A percentile compares a stretch with the other conserved stretches of the same genome.
phyloP scores from a whole-genome alignment of 2,329 filamentous ascomycete species.

The Trichoderma asperellum region DNA sequence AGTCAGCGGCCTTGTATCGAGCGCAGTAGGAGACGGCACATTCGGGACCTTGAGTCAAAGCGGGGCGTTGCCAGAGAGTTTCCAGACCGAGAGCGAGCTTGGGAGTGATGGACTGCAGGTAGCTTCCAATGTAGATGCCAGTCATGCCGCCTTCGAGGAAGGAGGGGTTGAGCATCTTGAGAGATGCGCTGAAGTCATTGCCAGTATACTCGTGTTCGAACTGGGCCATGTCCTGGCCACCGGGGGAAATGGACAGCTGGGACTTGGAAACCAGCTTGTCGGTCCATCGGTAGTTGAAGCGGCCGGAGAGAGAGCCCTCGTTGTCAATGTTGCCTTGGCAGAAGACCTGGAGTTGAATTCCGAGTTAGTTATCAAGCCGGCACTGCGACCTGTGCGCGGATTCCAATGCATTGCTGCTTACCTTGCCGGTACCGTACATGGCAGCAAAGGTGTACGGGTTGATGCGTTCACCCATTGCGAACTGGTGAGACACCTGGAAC shows the following conservation, averaged over 20 bases:
- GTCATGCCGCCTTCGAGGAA: slow-evolving; percentile 88
- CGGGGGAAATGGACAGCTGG: slow-evolving; percentile 81
- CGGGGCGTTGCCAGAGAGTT: slow-evolving; percentile 88
- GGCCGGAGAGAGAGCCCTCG: slow-evolving; percentile 81
- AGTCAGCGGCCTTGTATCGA: slow-evolving; percentile 88
- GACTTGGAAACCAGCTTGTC: slow-evolving; percentile 82
- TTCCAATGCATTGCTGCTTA: slow-evolving; percentile 45
- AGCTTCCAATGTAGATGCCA: slow-evolving; percentile 93
- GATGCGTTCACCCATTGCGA: slow-evolving; percentile 89
- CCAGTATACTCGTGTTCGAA: slow-evolving; percentile 96
- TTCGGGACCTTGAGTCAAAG: slow-evolving; percentile 84
- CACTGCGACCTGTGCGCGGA: background rate
- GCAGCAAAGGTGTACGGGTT: slow-evolving; percentile 95
- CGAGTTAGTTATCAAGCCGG: slow-evolving; percentile 29
- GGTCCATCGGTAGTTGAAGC: slow-evolving; percentile 92
- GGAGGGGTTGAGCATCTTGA: slow-evolving; percentile 97
- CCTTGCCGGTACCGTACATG: slow-evolving; percentile 91
- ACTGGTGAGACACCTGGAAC: slow-evolving; percentile 97
- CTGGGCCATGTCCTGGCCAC: slow-evolving; percentile 84
- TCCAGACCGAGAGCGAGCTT: slow-evolving; percentile 87
- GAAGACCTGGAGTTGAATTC: slow-evolving; percentile 68
- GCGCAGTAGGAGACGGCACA: slow-evolving; percentile 87
- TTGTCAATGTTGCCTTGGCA: slow-evolving; percentile 95
- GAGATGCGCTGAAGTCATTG: slow-evolving; percentile 85
- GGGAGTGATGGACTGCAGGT: slow-evolving; percentile 90